Conservation (phyloP, 1,139 yeast genomes). For the Geotrichum carabidarum region DNA sequence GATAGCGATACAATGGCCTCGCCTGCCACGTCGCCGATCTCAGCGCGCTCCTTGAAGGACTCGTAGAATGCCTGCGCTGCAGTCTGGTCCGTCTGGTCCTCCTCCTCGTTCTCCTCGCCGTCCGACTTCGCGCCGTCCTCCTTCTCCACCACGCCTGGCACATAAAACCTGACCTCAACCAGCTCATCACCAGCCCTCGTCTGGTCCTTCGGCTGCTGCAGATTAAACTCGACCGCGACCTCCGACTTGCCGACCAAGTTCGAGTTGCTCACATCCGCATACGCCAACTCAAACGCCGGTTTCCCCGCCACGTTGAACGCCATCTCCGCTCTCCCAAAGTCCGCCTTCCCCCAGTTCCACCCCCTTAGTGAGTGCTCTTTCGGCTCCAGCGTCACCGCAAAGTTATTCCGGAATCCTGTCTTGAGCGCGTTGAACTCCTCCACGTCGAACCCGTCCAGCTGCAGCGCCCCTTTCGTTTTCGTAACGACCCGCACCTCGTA, state of each 20-base stretch:
- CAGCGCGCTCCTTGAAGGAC: conserved; percentile 89
- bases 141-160: conserved; percentile 70
- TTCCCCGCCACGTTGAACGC: conserved; percentile 80
- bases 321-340: conserved; percentile 86
- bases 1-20: conserved; percentile 94
- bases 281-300: conserved; percentile 90
- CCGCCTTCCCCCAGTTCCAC: conserved; percentile 98
- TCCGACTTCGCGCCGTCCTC: conserved; percentile 35
- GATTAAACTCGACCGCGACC: conserved; percentile 81
- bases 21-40: conserved; percentile 91
- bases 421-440: conserved; percentile 77
- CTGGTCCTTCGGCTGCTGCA: conserved; percentile 51
- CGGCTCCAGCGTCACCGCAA: conserved; percentile 66
- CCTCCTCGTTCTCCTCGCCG: conserved; percentile 37
- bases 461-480: conserved; percentile 77
- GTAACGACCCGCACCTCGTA: conserved; percentile 86
- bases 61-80: conserved; percentile 87
- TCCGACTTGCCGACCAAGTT: conserved; percentile 90
- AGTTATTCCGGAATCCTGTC: conserved; percentile 75
- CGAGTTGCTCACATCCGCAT: conserved; percentile 72
- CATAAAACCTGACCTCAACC: conserved; percentile 87
- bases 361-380: conserved; percentile 92
- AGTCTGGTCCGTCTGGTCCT: conserved; percentile 53
- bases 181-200: conserved; percentile 86
- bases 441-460: conserved; percentile 85